A percentile compares a stretch with the other conserved stretches of the same genome.
These are phyloP conservation scores for Phytophthora pini DNA, from an alignment of 352 stramenopile genomes.

Conservation along the genomic window DNA sequence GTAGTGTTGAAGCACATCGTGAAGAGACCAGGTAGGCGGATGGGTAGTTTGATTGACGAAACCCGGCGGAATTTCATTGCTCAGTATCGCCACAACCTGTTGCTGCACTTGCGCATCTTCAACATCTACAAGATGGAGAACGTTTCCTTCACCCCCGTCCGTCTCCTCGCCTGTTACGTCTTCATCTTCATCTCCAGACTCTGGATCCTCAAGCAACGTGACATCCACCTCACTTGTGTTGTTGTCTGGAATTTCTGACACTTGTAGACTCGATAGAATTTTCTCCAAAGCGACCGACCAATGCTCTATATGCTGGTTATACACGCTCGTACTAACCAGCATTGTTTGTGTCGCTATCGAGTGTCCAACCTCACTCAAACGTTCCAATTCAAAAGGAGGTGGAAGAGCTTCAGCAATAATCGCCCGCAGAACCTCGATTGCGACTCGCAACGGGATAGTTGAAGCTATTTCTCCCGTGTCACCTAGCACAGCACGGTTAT, in stretches of 20 bases:
- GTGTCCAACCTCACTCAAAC: not conserved
- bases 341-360: not conserved
- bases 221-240: too few species aligned
- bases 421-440: constrained; percentile 14
- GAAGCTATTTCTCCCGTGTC: constrained; percentile 8
- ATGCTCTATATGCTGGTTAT: constrained; percentile 19
- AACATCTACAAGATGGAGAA: constrained; percentile 15
- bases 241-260: too few species aligned
- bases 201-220: not conserved
- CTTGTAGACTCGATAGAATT: constrained; percentile 9
- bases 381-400: constrained; percentile 7
- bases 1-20: constrained; percentile 37
- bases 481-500: not conserved
- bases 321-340: constrained; percentile 4
- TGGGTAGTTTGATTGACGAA: not conserved
- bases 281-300: constrained; percentile 8
- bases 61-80: constrained; percentile 25
- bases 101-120: constrained; percentile 10
- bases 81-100: constrained; percentile 23
- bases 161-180: not conserved
- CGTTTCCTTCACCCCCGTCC: not conserved
- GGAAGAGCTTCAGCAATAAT: constrained; percentile 29
- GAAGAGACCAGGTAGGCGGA: constrained; percentile 20
- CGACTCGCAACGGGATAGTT: constrained; percentile 10
- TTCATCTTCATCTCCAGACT: constrained; percentile 11